These are phyloP conservation scores for Metschnikowia baotianmanensis DNA, from an alignment of 805 yeast genomes.

Conservation along the genomic window DNA sequence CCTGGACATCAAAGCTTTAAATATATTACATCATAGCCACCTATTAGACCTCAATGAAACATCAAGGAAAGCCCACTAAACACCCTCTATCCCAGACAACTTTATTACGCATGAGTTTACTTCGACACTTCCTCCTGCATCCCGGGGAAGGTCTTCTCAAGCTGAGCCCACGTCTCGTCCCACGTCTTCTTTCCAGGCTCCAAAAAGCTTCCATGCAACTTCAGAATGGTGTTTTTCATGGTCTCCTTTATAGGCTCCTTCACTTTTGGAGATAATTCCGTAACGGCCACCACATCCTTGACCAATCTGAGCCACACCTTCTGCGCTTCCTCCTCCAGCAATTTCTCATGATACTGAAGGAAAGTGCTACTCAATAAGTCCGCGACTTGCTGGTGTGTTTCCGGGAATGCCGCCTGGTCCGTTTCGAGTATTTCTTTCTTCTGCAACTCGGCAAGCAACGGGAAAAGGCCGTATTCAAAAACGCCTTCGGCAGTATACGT, in stretches of 20 bases:
- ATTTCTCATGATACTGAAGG: slow-evolving; percentile 23
- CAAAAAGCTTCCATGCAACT: slow-evolving; percentile 31
- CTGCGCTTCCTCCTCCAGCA: slow-evolving; percentile 23
- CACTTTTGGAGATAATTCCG: slow-evolving; percentile 22
- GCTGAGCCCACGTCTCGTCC: slow-evolving; percentile 32
- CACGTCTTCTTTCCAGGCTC: slow-evolving; percentile 24
- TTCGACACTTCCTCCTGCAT: slow-evolving; percentile 18
- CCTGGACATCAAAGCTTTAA: too few relatives aligned
- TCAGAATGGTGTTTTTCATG: slow-evolving; percentile 42
- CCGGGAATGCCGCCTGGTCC: slow-evolving; percentile 60
- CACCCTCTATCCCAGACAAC: too few relatives aligned
- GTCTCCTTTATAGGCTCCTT: slow-evolving; percentile 37
- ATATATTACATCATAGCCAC: too few relatives aligned
- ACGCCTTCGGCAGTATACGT: slow-evolving; percentile 50
- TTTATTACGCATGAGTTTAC: too few relatives aligned
- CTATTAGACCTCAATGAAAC: too few relatives aligned
- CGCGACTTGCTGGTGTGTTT: slow-evolving; percentile 66
- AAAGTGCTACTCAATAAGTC: slow-evolving; percentile 60
- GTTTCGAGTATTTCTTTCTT: slow-evolving; percentile 59
- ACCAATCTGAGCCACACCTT: slow-evolving; percentile 36
- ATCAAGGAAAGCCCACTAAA: too few relatives aligned
- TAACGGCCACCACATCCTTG: slow-evolving; percentile 30
- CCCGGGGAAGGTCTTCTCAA: slow-evolving; percentile 29
- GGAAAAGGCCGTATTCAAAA: slow-evolving; percentile 73
- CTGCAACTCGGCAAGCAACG: slow-evolving; percentile 64